Evolutionary conservation across 768 basidiomycete species (phyloP), one percentile per base, ranked within the genome.

Genomic region (Lepiota venenata): DNA sequence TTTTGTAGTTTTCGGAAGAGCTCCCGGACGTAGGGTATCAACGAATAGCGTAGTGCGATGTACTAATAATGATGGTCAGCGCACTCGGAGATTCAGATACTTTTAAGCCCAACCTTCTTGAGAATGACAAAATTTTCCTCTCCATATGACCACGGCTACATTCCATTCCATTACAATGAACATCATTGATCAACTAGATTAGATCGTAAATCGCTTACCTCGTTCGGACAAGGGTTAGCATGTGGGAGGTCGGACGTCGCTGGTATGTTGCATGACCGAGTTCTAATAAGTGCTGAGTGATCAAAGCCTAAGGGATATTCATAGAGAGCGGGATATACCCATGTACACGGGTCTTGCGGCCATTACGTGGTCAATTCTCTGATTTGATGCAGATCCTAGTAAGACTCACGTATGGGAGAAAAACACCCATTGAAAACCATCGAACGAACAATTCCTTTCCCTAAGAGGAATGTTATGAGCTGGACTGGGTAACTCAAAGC

Each of bases 81-180:
- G 39, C 2, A 18, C 8, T 43, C 27, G 5, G 48, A 40, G 27
- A 16, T 6, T 14, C 32, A 10, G 8, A 4, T 32, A 9, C n/a
- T 15, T 36, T 14, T 11, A 22, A 25, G 16, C 32, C 8, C 20
- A 56, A 66, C 69, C 62, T 69, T 61, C 54, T 72, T 71, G 55
- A 71, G 61, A 22, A 72, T 72, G 14, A 61, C 52, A 43, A 70
- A 70, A 47, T 72, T 72, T 0, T 64, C 69, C 39, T 63, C 66
- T 10, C 71, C 71, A 43, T 71, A 71, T 0, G 68, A 61, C 71
- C 71, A 72, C n/a, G 69, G 70, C 68, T 69, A 39, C n/a, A n/a
- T 4, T 18, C 6, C n/a, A n/a, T 4, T 18, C 6, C 7, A 8
- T 38, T 22, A 29, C 41, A 20, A 52, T 29, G 12, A 11, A 12